Conservation (phyloP, 2,329 filamentous ascomycete species). For the Arachnopeziza araneosa region DNA sequence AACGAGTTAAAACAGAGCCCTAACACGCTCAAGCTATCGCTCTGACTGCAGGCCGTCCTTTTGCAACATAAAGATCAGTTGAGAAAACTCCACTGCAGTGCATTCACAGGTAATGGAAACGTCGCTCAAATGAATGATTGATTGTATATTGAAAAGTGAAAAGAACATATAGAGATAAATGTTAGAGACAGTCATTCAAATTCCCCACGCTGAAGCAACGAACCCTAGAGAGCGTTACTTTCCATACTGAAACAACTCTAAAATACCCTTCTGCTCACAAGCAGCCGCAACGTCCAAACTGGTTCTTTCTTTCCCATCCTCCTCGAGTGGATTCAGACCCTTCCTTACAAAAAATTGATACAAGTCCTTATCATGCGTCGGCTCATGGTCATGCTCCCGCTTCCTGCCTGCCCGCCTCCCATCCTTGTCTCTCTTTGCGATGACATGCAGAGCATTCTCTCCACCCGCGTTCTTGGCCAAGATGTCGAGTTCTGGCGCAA, state of each 20-base stretch:
- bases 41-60: no score
- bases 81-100: no score
- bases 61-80: no score
- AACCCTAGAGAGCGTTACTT: not conserved
- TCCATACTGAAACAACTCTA: constrained; percentile 10
- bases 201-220: no score
- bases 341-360: constrained; percentile 12
- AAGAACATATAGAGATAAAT: no score
- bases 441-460: constrained; percentile 14
- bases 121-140: no score
- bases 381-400: not conserved
- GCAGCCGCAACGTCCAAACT: constrained; percentile 16
- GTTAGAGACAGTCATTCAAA: no score
- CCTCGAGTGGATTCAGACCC: constrained; percentile 11
- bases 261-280: constrained; percentile 11
- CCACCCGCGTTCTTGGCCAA: constrained; percentile 12
- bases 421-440: constrained; percentile 7
- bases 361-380: constrained; percentile 9
- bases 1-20: no score
- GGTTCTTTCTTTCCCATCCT: constrained; percentile 12
- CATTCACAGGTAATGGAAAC: no score
- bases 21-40: no score
- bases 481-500: constrained; percentile 4
- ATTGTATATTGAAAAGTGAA: no score
- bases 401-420: not conserved